Evolutionary conservation across 2,329 filamentous ascomycete species (phyloP), one percentile per base, ranked within the genome.

Genomic region (Xylaria sp.): DNA sequence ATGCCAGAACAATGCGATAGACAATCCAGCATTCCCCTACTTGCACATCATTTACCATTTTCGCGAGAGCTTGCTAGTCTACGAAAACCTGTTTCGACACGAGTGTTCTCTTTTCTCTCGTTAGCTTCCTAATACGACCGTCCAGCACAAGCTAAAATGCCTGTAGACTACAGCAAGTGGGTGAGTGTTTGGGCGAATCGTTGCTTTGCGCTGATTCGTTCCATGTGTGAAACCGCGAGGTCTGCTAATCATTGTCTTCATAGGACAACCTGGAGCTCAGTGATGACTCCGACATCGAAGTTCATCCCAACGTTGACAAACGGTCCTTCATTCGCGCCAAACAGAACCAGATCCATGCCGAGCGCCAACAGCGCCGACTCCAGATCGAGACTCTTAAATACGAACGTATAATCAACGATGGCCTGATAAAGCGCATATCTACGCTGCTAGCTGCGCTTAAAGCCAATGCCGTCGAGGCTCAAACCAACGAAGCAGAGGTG

Each of bases 251-350:
- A 51, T 64, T 56, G 17, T 54, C 56, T 19, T 45, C n/a, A 35
- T 64, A 92, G 89, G 91, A 98, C 76, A 89, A 91, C 63, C 87
- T 99, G 74, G 95, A 99, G 87, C 89, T 99, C 75, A 97, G 92
- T 74, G 95, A 99, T 79, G 95, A 99, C 79, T 97, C 93, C 54
- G 95, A 99, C 74, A 89, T 99, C 72, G 95, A 99, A 80, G 95
- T 98, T 54, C 95, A 99, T 78, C 95, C 95, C 64, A 99, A 99
- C 76, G 95, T 99, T 76, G 95, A 99, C 82, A 99, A 99, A 79
- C 88, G 90, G 54, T 98, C 94, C 64, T 99, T 99, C 79, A 99
- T 99, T 77, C 92, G 94, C 69, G 96, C 95, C 68, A 99, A 99
- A 80, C 95, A 98, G 81, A 90, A 89, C 71, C 94, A 99, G 80